Percentiles rank a stretch among this genome's conserved stretches.
phyloP scores from a whole-genome alignment of 1,284 basidiomycete genomes.

The Bondarzewia mesenterica region DNA sequence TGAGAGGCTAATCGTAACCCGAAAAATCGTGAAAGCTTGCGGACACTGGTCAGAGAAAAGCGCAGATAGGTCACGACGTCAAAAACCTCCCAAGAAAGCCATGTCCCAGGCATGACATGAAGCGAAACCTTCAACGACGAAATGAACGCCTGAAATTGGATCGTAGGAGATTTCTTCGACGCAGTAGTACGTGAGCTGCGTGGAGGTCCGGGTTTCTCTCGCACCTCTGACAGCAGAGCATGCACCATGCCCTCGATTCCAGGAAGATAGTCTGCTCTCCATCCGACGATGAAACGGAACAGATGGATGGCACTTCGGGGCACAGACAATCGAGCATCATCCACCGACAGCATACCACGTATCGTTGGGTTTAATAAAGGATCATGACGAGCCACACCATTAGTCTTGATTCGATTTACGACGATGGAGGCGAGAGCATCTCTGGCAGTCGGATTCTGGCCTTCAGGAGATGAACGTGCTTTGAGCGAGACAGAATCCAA shows the following conservation, averaged over 20 bases:
- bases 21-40: slow-evolving; percentile 36
- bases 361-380: slow-evolving; percentile 25
- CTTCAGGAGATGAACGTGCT: slow-evolving; percentile 42
- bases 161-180: slow-evolving; percentile 19
- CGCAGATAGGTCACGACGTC: slow-evolving; percentile 40
- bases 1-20: slow-evolving; percentile 62
- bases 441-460: slow-evolving; percentile 30
- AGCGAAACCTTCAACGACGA: slow-evolving; percentile 46
- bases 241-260: slow-evolving; percentile 59
- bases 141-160: slow-evolving; percentile 47
- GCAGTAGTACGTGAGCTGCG: slow-evolving; percentile 16
- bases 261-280: slow-evolving; percentile 71
- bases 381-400: slow-evolving; percentile 38
- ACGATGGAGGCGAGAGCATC: slow-evolving; percentile 54
- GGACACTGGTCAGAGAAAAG: slow-evolving; percentile 27
- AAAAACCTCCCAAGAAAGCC: slow-evolving; percentile 66
- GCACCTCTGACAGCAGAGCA: slow-evolving; percentile 56
- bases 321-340: slow-evolving; percentile 45
- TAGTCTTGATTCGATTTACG: slow-evolving; percentile 37
- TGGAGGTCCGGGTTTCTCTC: slow-evolving; percentile 20
- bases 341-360: slow-evolving; percentile 37
- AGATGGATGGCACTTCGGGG: slow-evolving; percentile 74
- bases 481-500: slow-evolving; percentile 46
- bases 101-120: slow-evolving; percentile 79
- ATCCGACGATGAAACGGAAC: slow-evolving; percentile 71